Evolutionary conservation across 495 filamentous ascomycete species (phyloP).

Genomic region (Neurospora terricola): DNA sequence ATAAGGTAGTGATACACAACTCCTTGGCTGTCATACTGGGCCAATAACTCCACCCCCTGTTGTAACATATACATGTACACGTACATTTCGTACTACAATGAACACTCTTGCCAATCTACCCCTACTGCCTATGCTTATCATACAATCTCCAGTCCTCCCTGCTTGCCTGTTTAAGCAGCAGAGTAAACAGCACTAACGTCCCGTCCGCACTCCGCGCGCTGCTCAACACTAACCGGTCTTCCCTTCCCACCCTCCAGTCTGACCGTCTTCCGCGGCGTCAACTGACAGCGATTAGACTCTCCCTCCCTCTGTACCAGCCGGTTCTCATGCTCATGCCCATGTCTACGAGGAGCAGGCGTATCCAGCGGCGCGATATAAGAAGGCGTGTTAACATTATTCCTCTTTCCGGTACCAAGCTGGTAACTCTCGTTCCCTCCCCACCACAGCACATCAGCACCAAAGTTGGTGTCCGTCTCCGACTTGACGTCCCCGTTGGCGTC

Average conservation of each 20-base stretch:
- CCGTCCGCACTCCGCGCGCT: slow-evolving; percentile 80
- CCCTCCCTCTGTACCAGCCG: slow-evolving; percentile 41
- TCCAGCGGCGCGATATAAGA: slow-evolving; percentile 71
- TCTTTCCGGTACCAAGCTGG: slow-evolving; percentile 83
- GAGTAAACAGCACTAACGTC: slow-evolving; percentile 76
- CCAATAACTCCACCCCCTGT: neutral
- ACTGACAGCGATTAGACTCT: slow-evolving; percentile 68
- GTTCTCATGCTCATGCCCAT: slow-evolving; percentile 23
- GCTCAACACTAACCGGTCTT: slow-evolving; percentile 64
- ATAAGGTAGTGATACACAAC: neutral
- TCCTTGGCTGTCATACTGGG: neutral
- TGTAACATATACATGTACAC: neutral
- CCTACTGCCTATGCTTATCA: neutral
- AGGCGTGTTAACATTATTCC: slow-evolving; percentile 66
- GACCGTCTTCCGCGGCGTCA: slow-evolving; percentile 67
- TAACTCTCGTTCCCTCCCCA: slow-evolving; percentile 94
- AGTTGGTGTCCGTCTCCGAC: slow-evolving; percentile 59
- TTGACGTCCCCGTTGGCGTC: slow-evolving; percentile 31
- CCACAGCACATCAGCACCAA: slow-evolving; percentile 76
- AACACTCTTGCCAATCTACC: too few species aligned
- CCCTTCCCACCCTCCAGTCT: slow-evolving; percentile 54
- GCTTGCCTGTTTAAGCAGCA: slow-evolving; percentile 18
- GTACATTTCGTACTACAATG: too few species aligned
- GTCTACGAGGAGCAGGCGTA: slow-evolving; percentile 10
- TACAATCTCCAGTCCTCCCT: neutral